phyloP scores from a whole-genome alignment of 2,329 filamentous ascomycete genomes.

The Mycosphaerella arachidis region DNA sequence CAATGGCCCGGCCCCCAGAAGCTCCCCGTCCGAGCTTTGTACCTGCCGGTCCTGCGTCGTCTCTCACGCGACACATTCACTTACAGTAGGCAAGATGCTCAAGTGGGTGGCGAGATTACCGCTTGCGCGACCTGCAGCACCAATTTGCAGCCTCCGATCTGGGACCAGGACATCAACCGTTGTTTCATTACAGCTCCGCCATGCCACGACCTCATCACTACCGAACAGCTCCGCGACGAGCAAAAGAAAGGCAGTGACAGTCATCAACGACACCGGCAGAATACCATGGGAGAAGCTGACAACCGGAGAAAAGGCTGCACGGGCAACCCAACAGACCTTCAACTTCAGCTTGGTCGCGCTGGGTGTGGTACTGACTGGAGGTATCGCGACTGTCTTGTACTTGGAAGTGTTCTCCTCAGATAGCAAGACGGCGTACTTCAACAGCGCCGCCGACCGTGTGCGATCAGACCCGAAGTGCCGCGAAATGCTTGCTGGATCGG shows the following conservation, averaged over 20 bases:
- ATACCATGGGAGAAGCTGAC: conserved; percentile 78
- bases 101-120: conserved; percentile 7
- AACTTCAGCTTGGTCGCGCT: conserved; percentile 75
- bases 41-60: not conserved
- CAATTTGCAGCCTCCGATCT: conserved; percentile 9
- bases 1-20: not conserved
- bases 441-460: conserved; percentile 75
- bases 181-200: conserved; percentile 8
- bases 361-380: conserved; percentile 70
- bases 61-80: not conserved
- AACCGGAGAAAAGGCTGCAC: conserved; percentile 69
- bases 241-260: conserved; percentile 67
- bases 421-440: conserved; percentile 84
- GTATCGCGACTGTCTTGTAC: conserved; percentile 74
- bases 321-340: conserved; percentile 84
- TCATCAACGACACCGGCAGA: conserved; percentile 79
- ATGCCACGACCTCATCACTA: conserved; percentile 24
- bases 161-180: conserved; percentile 6
- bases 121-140: conserved; percentile 9
- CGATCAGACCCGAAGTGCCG: conserved; percentile 67
- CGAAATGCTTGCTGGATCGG: conserved; percentile 65
- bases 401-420: conserved; percentile 76
- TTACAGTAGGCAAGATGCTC: conserved; percentile 9
- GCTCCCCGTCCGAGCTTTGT: not conserved
- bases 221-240: conserved; percentile 38